Base-by-base conservation (phyloP, 2,329 filamentous ascomycete genomes). In the Colletotrichum sp. region DNA sequence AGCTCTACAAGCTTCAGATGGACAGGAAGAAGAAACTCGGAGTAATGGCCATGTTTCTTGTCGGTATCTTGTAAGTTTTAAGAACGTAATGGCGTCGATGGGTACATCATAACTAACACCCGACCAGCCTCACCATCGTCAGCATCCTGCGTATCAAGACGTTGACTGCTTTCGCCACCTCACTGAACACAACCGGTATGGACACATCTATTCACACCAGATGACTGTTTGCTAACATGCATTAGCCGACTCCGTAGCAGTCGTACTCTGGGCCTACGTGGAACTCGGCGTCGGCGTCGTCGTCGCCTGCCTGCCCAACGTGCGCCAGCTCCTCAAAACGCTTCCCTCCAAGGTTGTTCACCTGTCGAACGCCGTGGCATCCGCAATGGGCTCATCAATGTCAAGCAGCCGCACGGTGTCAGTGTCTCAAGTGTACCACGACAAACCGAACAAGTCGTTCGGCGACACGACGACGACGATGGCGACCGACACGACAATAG, bases 21-120 rank as follows among this genome's bases (percentile, higher is more conserved):
- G 80, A 80, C 39, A 80, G 77, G 60, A 83, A 82, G 78, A 86
- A 85, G 80, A 87, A 85, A 77, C 28, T 83, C 5, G 80, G 83
- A 30, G 81, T 86, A 7, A 75, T 75, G 10, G 70, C 76, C 1
- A 78, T 80, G 13, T 81, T 81, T 18, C 82, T 84, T n/a, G 84
- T 90, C 10, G 89, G 89, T 9, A 80, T 84, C 10, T 87, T 88
- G 85, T 86, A 77, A 81, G 85, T 84, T 1, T n/a, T 16, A 10
- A 5, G 2, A 4, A 8, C 7, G 16, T 7, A 5, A 4, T 6
- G 4, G 3, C 7, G 7, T 10, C 18, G 6, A 39, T 12, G 9
- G 24, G 39, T 6, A 16, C 12, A 18, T 16, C 2, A 10, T 6
- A 1, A 32, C 49, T 67, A 26, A 74, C 9, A 6, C 5, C 21